These are phyloP conservation scores for Scutellaria barbata DNA, from an alignment of 257 asterid genomes.

Conservation along the genomic window DNA sequence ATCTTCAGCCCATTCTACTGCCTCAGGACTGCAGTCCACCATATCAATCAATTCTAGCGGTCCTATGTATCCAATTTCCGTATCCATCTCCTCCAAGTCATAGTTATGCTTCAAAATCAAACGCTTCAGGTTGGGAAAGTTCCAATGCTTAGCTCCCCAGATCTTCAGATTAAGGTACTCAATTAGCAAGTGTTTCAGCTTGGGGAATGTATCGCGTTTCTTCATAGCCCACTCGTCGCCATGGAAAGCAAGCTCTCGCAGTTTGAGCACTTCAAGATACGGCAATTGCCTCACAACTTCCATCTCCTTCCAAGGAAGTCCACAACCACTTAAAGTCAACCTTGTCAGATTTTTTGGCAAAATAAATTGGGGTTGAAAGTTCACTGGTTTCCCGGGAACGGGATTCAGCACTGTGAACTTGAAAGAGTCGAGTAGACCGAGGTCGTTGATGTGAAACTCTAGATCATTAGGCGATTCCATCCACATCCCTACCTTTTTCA, in stretches of 20 bases:
- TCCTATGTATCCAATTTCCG: neutral
- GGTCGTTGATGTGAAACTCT: no score
- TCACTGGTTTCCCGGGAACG: neutral
- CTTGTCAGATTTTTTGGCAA: conserved; percentile 28
- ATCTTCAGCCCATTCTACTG: neutral
- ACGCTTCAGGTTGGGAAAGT: neutral
- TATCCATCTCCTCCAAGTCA: conserved; percentile 25
- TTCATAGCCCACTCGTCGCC: conserved; percentile 28
- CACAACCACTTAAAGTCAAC: conserved; percentile 32
- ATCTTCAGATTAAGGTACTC: conserved; percentile 23
- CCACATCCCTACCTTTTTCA: no score
- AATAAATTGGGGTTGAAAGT: neutral
- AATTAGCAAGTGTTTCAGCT: conserved; percentile 31
- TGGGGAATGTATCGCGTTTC: neutral
- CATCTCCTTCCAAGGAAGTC: conserved; percentile 42
- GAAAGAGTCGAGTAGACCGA: neutral
- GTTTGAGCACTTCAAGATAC: conserved; percentile 34
- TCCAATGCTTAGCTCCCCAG: neutral
- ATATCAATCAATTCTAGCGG: conserved; percentile 27
- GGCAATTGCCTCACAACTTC: neutral
- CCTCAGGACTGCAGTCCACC: conserved; percentile 33
- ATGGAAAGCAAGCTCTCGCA: conserved; percentile 33
- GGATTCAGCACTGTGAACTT: conserved; percentile 34
- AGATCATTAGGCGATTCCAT: no score
- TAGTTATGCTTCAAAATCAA: conserved; percentile 34